Evolutionary conservation across 495 filamentous ascomycete genomes (phyloP), one percentile per base, ranked within the genome.

Genomic region (Xylaria nigripes): DNA sequence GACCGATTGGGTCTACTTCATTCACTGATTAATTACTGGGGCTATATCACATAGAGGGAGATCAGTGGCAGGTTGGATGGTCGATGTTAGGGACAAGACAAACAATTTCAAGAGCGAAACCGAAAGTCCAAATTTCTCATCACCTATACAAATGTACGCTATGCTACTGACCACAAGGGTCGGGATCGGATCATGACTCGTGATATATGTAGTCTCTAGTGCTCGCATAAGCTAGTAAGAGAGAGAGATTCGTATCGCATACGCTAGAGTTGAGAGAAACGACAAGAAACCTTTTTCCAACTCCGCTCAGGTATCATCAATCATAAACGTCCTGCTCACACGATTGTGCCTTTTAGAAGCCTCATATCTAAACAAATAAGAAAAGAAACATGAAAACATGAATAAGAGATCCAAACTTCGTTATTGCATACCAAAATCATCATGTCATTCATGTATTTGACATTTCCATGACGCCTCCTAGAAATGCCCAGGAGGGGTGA

Each of bases 231-330:
- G 29, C 50, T 34, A 51, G 44, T 29, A 29, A 29, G 25, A 25
- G 25, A 51, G 55, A 21, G 7, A 30, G 27, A 30, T 30, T 54
- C 51, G 22, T 48, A 6, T 41, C 50, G 42, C 42, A 45, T 22
- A 29, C 19, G 22, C 50, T 45, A 27, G 25, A 47, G 36, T 48
- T 43, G 50, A 45, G n/a, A 48, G 22, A 21, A 46, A 41, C 52
- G 13, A 30, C 43, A 13, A 22, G 48, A 54, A 44, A 19, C 34
- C 23, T 18, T 38, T 24, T 52, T n/a, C n/a, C 9, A 59, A 57
- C 57, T 46, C 59, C 59, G 49, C 48, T 48, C 51, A 56, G 52
- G 56, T 58, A 61, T 58, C 45, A 48, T 53, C 46, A 50, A 43
- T n/a, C n/a, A n/a, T n/a, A n/a, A n/a, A 48, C 24, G 21, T 15